These are phyloP conservation scores for Scedosporium minutisporum DNA, from an alignment of 2,329 filamentous ascomycete genomes.

Conservation along the genomic window DNA sequence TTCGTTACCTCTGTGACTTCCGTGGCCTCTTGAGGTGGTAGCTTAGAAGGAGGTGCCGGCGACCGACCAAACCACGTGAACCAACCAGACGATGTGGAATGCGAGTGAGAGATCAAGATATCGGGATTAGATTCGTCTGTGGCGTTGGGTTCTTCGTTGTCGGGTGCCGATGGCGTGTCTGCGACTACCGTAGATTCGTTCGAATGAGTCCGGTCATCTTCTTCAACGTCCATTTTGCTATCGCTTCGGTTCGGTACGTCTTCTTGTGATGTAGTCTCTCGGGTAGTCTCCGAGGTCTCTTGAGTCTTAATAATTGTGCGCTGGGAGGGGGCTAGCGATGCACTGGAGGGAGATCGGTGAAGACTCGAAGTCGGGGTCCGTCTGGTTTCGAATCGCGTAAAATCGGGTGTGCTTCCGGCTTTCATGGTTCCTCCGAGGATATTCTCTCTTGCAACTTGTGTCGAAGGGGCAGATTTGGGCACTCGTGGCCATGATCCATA, in stretches of 20 bases:
- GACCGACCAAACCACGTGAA: slow-evolving; percentile 40
- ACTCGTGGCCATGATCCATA: slow-evolving; percentile 51
- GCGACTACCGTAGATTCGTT: background rate
- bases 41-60: slow-evolving; percentile 6
- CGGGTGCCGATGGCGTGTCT: background rate
- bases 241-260: background rate
- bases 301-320: slow-evolving; percentile 2
- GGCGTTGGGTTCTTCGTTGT: background rate
- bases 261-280: background rate
- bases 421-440: slow-evolving; percentile 47
- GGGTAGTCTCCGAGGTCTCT: background rate
- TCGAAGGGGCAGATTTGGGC: slow-evolving; percentile 49
- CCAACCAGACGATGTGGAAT: slow-evolving; percentile 37
- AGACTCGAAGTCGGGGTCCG: slow-evolving; percentile 15
- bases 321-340: slow-evolving; percentile 13
- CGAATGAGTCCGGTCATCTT: background rate
- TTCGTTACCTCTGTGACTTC: background rate
- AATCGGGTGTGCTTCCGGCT: slow-evolving; percentile 34
- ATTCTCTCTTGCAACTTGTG: slow-evolving; percentile 49
- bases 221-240: background rate
- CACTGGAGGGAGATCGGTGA: slow-evolving; percentile 15
- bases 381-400: slow-evolving; percentile 40
- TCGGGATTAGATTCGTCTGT: background rate
- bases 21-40: background rate
- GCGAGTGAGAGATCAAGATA: slow-evolving; percentile 5